phyloP scores from a whole-genome alignment of 768 basidiomycete species.

The Xerocomus potaroensis region DNA sequence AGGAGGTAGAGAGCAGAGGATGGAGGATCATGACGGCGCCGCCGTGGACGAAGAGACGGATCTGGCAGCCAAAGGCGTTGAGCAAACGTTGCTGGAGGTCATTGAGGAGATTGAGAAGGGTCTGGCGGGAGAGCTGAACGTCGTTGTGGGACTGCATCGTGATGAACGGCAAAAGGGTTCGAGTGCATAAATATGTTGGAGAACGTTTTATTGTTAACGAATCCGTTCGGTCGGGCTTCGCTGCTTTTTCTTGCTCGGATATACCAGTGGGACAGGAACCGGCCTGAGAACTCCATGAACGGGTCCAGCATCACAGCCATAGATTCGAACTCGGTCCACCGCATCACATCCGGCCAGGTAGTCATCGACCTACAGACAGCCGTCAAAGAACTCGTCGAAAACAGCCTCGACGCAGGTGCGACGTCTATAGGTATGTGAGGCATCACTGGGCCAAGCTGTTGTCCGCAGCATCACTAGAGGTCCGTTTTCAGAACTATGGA shows the following conservation, averaged over 20 bases:
- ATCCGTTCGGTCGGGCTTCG: no score
- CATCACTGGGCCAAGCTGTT: background rate
- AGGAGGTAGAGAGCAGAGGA: slow-evolving; percentile 34
- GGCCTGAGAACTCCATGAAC: background rate
- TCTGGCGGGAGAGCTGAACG: slow-evolving; percentile 26
- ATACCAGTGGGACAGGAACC: background rate
- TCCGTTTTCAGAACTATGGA: slow-evolving; percentile 87
- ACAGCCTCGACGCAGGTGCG: slow-evolving; percentile 90
- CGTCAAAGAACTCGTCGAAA: slow-evolving; percentile 95
- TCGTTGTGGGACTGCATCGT: slow-evolving; percentile 33
- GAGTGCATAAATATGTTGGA: no score
- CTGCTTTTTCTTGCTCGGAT: no score
- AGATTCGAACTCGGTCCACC: slow-evolving; percentile 74
- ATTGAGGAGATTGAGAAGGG: slow-evolving; percentile 44
- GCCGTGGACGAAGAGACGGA: slow-evolving; percentile 68
- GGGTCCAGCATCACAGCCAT: slow-evolving; percentile 48
- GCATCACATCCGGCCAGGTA: slow-evolving; percentile 92
- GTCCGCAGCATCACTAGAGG: slow-evolving; percentile 47
- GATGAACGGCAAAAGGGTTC: no score
- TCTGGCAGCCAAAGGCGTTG: slow-evolving; percentile 42
- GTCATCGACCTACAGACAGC: slow-evolving; percentile 91
- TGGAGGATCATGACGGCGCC: slow-evolving; percentile 75
- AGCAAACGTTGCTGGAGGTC: slow-evolving; percentile 49
- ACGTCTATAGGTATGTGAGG: slow-evolving; percentile 75
- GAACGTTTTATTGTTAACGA: background rate